These are phyloP conservation scores for Pythium dissimile DNA, from an alignment of 352 stramenopile species.

Conservation along the genomic window DNA sequence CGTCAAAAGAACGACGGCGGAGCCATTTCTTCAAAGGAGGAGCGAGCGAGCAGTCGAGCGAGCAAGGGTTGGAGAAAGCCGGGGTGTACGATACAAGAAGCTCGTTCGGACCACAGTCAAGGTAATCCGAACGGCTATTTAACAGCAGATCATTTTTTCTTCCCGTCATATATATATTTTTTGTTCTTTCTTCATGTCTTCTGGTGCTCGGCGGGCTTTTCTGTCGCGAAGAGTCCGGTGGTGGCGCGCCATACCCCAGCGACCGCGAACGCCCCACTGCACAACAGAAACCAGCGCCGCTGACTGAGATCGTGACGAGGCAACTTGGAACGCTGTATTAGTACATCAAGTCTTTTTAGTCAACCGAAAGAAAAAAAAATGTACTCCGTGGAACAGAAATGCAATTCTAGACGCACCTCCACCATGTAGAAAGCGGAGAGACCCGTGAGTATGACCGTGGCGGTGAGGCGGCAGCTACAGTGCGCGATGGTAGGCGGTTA, in stretches of 20 bases:
- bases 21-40: neutral
- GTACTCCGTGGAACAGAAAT: neutral
- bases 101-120: constrained; percentile 10
- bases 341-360: constrained; percentile 3
- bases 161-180: neutral
- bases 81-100: constrained; percentile 13
- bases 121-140: constrained; percentile 17
- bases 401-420: constrained; percentile 31
- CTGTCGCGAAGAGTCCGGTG: constrained; percentile 34
- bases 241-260: constrained; percentile 52
- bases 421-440: constrained; percentile 56
- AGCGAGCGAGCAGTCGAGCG: neutral
- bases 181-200: neutral
- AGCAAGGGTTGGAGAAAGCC: neutral
- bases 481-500: too few species aligned
- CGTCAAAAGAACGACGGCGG: constrained; percentile 1
- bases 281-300: constrained; percentile 55
- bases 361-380: neutral
- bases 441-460: constrained; percentile 45
- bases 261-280: constrained; percentile 40
- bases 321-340: constrained; percentile 38
- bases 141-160: constrained; percentile 2
- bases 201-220: neutral
- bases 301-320: constrained; percentile 37
- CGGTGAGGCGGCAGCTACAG: constrained; percentile 53